Percentiles rank a stretch among this genome's conserved stretches.
Evolutionary conservation across 305 asterid species (phyloP).

Genomic region (Rubia tinctorum): DNA sequence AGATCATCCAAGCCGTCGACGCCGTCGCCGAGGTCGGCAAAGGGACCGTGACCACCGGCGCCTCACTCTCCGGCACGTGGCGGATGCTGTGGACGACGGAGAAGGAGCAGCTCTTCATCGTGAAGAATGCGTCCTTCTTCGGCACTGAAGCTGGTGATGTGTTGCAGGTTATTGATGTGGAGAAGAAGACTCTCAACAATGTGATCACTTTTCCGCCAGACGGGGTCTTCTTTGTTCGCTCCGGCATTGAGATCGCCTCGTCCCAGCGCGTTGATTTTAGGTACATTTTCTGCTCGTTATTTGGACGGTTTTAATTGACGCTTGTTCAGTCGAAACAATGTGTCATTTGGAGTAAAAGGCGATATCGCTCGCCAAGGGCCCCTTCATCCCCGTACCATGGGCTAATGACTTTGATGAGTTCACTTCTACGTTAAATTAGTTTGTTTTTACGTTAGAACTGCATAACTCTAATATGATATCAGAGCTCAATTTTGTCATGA

Average conservation of each 20-base stretch:
- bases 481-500: too few species aligned
- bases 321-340: too few species aligned
- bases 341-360: too few species aligned
- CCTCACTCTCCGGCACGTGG: conserved; percentile 71
- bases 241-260: conserved; percentile 64
- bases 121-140: conserved; percentile 54
- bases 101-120: conserved; percentile 85
- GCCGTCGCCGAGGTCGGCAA: conserved; percentile 47
- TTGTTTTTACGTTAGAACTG: too few species aligned
- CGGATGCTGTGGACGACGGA: conserved; percentile 95
- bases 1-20: conserved; percentile 64
- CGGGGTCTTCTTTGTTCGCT: conserved; percentile 88
- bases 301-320: too few species aligned
- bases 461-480: too few species aligned
- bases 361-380: too few species aligned
- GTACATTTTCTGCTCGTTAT: background rate
- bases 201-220: conserved; percentile 87
- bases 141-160: conserved; percentile 86
- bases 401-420: too few species aligned
- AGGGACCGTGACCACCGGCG: conserved; percentile 51
- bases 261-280: conserved; percentile 71
- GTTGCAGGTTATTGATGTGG: conserved; percentile 80
- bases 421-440: too few species aligned
- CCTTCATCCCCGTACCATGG: too few species aligned
- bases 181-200: conserved; percentile 49